Percentiles rank a stretch among this genome's conserved stretches.
phyloP scores from a whole-genome alignment of 768 basidiomycete genomes.

The Neoboletus subvelutipes region DNA sequence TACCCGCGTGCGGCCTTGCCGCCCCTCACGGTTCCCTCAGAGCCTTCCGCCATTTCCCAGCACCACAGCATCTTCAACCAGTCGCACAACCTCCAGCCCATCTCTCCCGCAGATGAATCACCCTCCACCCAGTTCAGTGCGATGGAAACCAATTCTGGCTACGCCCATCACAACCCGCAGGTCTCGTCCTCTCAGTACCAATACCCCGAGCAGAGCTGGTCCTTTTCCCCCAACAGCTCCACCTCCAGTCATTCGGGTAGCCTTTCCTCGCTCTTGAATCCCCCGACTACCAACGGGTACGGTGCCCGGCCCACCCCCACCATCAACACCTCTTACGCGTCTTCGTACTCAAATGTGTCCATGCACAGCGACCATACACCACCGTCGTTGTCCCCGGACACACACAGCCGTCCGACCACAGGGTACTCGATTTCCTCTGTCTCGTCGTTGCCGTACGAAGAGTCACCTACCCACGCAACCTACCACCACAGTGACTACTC shows the following conservation, averaged over 20 bases:
- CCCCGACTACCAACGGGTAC: slow-evolving; percentile 45
- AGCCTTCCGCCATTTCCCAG: slow-evolving; percentile 61
- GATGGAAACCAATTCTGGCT: slow-evolving; percentile 35
- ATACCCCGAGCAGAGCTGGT: slow-evolving; percentile 63
- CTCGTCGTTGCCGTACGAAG: slow-evolving; percentile 72
- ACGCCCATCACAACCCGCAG: slow-evolving; percentile 31
- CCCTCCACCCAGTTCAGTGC: slow-evolving; percentile 49
- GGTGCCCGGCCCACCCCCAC: slow-evolving; percentile 60
- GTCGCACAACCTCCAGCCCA: slow-evolving; percentile 58
- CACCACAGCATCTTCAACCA: slow-evolving; percentile 57
- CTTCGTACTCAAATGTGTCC: slow-evolving; percentile 67
- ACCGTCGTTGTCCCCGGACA: slow-evolving; percentile 72
- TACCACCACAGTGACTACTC: slow-evolving; percentile 59
- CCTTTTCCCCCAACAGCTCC: slow-evolving; percentile 46
- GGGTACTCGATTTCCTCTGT: slow-evolving; percentile 86
- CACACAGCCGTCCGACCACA: slow-evolving; percentile 70
- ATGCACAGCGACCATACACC: slow-evolving; percentile 69
- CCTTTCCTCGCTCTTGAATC: slow-evolving; percentile 77
- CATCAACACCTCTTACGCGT: slow-evolving; percentile 67
- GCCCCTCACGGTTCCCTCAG: slow-evolving; percentile 80
- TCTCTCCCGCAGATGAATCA: slow-evolving; percentile 70
- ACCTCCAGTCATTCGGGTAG: slow-evolving; percentile 69
- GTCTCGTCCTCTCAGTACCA: slow-evolving; percentile 58
- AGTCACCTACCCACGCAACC: slow-evolving; percentile 37
- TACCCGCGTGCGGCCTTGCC: slow-evolving; percentile 69